Evolutionary conservation across 2,329 filamentous ascomycete genomes (phyloP), one percentile per base, ranked within the genome.

Genomic region (Balansia obtecta): DNA sequence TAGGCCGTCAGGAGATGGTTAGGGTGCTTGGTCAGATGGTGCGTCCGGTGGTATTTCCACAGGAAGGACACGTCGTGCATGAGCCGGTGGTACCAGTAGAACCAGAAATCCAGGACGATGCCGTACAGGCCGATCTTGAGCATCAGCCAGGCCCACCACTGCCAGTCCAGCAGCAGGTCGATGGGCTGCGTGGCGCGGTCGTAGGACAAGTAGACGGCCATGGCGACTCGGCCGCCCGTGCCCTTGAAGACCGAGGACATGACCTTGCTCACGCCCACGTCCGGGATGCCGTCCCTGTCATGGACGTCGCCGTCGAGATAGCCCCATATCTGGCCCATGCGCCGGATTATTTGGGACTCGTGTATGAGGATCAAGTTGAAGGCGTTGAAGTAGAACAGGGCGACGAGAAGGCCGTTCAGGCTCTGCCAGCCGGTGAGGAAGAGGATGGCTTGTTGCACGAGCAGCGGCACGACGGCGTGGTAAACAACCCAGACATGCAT

Each of bases 1-100:
- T 71, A 71, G 3, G 48, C 48, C 3, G 51, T 6, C 5, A 53
- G 40, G 34, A 46, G 1, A 9, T 48, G 48, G 37, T 68, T 70
- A 3, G 69, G 69, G 49, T 71, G 69, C 52, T 71, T 71, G 42
- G 69, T 70, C 3, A 71, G 57, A 54, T 71, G 69, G 49, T 71
- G 69, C 1, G 68, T 71, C 49, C 68, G 65, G 60, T 71, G 69
- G 50, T 65, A 71, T 43, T 67, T 63, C 69, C 69, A 71, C 16
- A 71, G 60, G 2, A 54, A 58, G 32, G 62, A 58, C 8, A 68
- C 46, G 48, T 71, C 68, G 51, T 71, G 69, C 66, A 70, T 70
- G 27, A 61, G 46, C 8, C 69, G 66, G 53, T 53, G 52, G 37
- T 53, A 53, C 62, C 65, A 60, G 56, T 71, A 71, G 56, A 70